A percentile compares a stretch with the other conserved stretches of the same genome.
These are phyloP conservation scores for Diaporthe destruens DNA, from an alignment of 2,329 filamentous ascomycete genomes.

Conservation along the genomic window DNA sequence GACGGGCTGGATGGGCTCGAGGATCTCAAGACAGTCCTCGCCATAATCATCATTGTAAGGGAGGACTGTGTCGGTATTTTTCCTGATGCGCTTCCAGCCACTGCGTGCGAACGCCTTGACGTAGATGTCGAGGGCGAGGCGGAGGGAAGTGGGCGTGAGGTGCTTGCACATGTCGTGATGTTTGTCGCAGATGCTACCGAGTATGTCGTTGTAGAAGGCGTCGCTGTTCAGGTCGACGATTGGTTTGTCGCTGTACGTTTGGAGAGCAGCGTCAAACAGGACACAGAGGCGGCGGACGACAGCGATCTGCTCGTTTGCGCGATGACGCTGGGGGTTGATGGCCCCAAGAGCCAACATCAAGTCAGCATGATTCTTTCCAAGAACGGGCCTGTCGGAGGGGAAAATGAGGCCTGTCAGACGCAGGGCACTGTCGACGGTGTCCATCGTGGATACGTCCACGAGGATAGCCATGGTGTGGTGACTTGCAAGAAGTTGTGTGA, in stretches of 20 bases:
- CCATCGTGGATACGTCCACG: background rate
- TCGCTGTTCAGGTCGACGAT: background rate
- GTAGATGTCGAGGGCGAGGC: background rate
- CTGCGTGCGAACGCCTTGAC: background rate
- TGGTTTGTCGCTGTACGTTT: background rate
- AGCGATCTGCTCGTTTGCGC: no score
- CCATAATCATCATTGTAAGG: no score
- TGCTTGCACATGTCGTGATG: background rate
- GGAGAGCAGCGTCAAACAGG: background rate
- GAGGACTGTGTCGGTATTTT: no score
- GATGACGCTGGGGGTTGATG: background rate
- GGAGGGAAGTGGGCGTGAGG: background rate
- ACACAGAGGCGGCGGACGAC: background rate
- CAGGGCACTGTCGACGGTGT: background rate
- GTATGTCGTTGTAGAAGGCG: background rate
- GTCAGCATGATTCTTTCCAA: background rate
- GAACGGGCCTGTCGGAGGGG: background rate
- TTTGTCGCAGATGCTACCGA: background rate
- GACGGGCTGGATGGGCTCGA: background rate
- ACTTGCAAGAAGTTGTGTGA: no score
- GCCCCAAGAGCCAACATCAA: background rate
- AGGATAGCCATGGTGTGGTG: background rate
- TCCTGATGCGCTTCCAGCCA: background rate
- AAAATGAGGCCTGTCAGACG: background rate
- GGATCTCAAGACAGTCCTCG: background rate